Base-by-base conservation (phyloP, 2,329 filamentous ascomycete genomes). In the Cryphonectria carpinicola region DNA sequence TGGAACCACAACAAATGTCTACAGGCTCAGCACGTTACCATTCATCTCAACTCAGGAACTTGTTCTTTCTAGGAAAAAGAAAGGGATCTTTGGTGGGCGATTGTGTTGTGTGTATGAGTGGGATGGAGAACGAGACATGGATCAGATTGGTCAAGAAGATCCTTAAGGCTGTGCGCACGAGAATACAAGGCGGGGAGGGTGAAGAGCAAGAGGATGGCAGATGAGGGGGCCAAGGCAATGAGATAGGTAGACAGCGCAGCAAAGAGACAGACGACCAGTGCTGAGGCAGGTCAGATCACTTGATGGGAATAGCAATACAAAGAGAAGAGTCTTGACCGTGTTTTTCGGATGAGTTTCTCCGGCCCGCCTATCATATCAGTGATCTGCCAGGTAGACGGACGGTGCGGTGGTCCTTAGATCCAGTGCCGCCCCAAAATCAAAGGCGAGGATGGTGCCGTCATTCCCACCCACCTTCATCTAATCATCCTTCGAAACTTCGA, bases 381-480 rank as follows among this genome's bases (percentile, higher is more conserved):
- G 52, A 58, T 67, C 39, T 60, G 54, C 54, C 56, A 67, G 61
- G 65, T 67, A 39, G 58, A 60, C 41, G 37, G 32, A 60, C 32
- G 32, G 43, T 66, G 64, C 64, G 37, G 65, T 35, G 46, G 10
- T 56, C 35, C 46, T 19, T 17, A 35, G 35, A 32, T 39, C 64
- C 46, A 58, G 25, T 39, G 28, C 52, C 52, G 46, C 63, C 46
- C 43, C 63, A 52, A 41, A 52, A 65, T 19, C 43, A 39, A 35
- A 54, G 28, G 63, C 63, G 46, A 46, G 39, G 25, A 43, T 46
- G 43, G 63, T 65, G 63, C 63, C 63, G 63, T 65, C 67, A 69
- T 70, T 37, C 65, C 65, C 25, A 46, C 63, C 77, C 37, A 63
- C 32, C 28, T 76, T 76, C 73, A 73, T 71, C 73, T 74, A 74